Percentiles rank a stretch among this genome's conserved stretches.
Conservation (phyloP, 1,139 yeast species). For the Wickerhamiella infanticola region DNA sequence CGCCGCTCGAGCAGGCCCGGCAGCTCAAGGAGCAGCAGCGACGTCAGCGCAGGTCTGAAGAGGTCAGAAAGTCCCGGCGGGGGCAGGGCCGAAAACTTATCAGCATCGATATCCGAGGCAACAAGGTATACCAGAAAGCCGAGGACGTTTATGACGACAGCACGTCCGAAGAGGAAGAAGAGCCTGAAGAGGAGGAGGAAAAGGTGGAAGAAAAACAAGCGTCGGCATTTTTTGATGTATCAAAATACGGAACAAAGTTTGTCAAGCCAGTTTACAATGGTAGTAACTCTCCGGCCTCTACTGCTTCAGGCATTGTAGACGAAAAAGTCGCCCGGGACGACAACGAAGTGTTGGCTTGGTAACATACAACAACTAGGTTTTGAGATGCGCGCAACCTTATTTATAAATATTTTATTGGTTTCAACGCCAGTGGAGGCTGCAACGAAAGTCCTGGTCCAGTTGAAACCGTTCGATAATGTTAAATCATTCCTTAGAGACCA, state of each 20-base stretch:
- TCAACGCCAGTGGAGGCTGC: too few relatives aligned
- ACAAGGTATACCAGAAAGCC: conserved; percentile 41
- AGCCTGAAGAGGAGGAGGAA: conserved; percentile 13
- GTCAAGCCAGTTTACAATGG: conserved; percentile 18
- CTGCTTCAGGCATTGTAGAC: neutral
- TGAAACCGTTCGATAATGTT: conserved; percentile 14
- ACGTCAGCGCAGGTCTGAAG: conserved; percentile 46
- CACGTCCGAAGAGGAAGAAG: conserved; percentile 15
- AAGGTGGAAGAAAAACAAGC: conserved; percentile 11
- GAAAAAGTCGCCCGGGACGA: conserved; percentile 12
- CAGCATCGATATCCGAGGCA: conserved; percentile 65
- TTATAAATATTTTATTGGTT: neutral
- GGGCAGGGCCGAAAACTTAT: conserved; percentile 66
- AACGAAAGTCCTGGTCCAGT: conserved; percentile 17
- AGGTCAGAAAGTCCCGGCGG: conserved; percentile 37
- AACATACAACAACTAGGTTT: neutral
- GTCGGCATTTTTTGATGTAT: conserved; percentile 16
- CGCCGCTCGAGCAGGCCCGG: conserved; percentile 77
- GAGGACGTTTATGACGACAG: conserved; percentile 19
- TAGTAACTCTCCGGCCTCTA: neutral
- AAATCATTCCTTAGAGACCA: conserved; percentile 15
- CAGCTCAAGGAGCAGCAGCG: conserved; percentile 69
- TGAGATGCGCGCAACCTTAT: neutral
- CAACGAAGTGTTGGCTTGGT: conserved; percentile 10
- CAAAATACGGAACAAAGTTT: conserved; percentile 21